Evolutionary conservation across 202 grass and related monocot species (phyloP), one percentile per base, ranked within the genome.

Genomic region (Setaria italica): DNA sequence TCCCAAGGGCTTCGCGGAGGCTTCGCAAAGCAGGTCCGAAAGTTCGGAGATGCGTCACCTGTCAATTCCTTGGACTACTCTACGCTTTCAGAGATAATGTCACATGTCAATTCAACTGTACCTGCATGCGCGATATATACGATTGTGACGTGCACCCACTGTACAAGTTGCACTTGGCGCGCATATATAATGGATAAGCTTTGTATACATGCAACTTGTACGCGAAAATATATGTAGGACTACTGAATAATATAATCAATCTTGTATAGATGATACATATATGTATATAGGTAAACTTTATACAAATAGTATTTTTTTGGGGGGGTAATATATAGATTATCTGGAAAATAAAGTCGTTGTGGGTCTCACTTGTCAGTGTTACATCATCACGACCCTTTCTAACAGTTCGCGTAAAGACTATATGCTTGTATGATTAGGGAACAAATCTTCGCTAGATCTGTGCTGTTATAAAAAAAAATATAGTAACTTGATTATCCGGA

Each of bases 11-110:
- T 92, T 89, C 76, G 33, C 29, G 64, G 90, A 78, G 58, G 20
- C 70, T 92, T 92, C 80, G 4, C 60, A 70, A 62, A 68, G 67
- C 53, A 9, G 55, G 32, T 65, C 58, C 63, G 87, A 89, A 92
- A 82, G 84, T 89, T 89, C 90, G 63, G 12, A 70, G 87, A 72
- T 84, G 75, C 63, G 84, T 85, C 87, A 78, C 71, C 17, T 81
- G 90, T 89, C 87, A 77, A 84, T 87, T 87, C 54, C 68, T 62
- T 48, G 62, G 80, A 70, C 67, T 5, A 19, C 67, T 20, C 33
- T 57, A 11, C 12, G 34, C 34, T 80, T 80, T 70, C 9, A 51
- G 37, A 76, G 87, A 41, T 81, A 80, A 69, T 42, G 80, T 77
- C 90, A 74, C 87, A 75, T 89, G 87, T 87, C 87, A 72, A 84